Evolutionary conservation across 2,329 filamentous ascomycete genomes (phyloP), one percentile per base, ranked within the genome.

Genomic region (Trichoderma arundinaceum): DNA sequence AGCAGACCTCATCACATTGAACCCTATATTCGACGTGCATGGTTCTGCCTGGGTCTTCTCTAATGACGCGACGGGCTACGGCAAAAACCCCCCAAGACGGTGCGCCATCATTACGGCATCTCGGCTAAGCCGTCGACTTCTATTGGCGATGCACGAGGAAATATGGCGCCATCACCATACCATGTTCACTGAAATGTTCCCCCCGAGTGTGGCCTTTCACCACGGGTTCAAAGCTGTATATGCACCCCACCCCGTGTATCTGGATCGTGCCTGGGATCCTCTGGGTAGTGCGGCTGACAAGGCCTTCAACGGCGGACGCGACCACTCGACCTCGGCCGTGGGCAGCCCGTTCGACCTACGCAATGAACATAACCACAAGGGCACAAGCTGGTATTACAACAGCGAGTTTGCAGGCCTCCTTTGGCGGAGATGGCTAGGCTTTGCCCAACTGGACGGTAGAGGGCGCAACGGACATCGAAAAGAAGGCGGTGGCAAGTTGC

Each of bases 381-480:
- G 92, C 13, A 89, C 89, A 49, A 92, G 85, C 51, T 96, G 91
- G 91, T 96, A 94, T 77, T 96, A 92, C 77, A 90, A 92, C 71
- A 88, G 88, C 22, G 85, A 88, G 57, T 96, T 95, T 73, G 88
- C 91, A 0, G 85, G 89, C 4, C 85, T 90, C n/a, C 74, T 96
- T 70, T 96, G 92, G 86, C 84, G 90, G 58, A 83, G 91, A 51
- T 96, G 92, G 92, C 78, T 95, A 52, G 85, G 85, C 0, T 87
- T 84, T 69, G 77, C 83, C 15, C 83, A 86, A 72, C 76, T 79
- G 71, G 83, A 86, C 66, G 82, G 82, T 7, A 77, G 83, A 38
- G 82, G 81, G 6, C 73, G 76, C n/a, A 74, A 80, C 51, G 82
- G 83, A 38, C 91, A 78, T 56, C 75, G 76, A 67, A 63, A 54